Base-by-base conservation (phyloP, 352 stramenopile species). In the Thraustochytrium striatum region DNA sequence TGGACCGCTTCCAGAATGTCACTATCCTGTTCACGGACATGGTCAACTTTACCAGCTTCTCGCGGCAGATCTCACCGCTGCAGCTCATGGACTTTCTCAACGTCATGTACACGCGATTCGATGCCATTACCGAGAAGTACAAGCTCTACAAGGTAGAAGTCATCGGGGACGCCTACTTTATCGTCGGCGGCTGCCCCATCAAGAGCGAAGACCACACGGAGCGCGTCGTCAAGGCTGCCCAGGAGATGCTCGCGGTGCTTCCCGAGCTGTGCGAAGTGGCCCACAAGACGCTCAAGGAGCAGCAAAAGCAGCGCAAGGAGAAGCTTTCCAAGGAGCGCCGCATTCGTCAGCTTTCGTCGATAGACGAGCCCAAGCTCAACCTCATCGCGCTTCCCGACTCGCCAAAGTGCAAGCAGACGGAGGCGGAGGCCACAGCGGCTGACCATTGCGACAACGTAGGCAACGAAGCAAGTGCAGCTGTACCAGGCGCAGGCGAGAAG, bases 11-110 rank as follows among this genome's bases (percentile, higher is more conserved):
- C 43, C 32, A 82, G 21, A 72, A 78, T 52, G 83, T 85, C 35
- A 85, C 83, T 1, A 87, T 87, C 36, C 52, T 87, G 11, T 87
- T 87, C 41, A 82, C 83, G 2, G 83, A 87, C 72, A 85, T 87
- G 61, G 82, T 87, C 25, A 78, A 72, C n/a, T 87, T 87, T 59
- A 87, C 84, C n/a, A 83, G 69, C 3, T 85, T 87, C 52, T 81
- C 47, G 41, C 55, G 47, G 13, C 59, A 55, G 21, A 70, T 87
- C 8, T 65, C 72, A 8, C 72, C 84, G 13, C 57, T 72, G 32
- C 52, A 84, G 28, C 61, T 85, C 30, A 82, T 85, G 81, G 57
- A 58, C 21, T 80, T 85, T 55, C 43, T 85, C 0, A 82, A 83
- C 47, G 61, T 30, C 9, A 61, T 85, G 57, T 85, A 85, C 75